Conservation (phyloP, 768 basidiomycete genomes). For the Boletus rubropictus region DNA sequence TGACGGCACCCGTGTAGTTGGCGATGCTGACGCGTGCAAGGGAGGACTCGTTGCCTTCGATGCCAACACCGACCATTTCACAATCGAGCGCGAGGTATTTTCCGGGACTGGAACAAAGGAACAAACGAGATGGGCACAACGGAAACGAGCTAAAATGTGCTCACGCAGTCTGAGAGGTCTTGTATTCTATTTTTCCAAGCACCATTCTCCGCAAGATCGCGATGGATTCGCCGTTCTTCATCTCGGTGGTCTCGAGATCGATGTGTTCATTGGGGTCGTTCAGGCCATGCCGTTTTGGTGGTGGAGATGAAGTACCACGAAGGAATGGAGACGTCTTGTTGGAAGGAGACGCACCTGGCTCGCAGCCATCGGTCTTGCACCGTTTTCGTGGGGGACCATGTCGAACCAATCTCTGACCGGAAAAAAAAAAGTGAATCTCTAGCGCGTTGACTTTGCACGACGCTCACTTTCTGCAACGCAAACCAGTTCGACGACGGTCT, state of each 20-base stretch:
- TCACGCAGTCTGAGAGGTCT: slow-evolving; percentile 41
- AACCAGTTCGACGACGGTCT: slow-evolving; percentile 54
- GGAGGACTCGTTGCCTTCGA: slow-evolving; percentile 12
- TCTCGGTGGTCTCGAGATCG: slow-evolving; percentile 22
- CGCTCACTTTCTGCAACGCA: slow-evolving; percentile 45
- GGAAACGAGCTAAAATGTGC: slow-evolving; percentile 13
- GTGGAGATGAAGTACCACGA: slow-evolving; percentile 7
- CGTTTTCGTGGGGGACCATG: slow-evolving; percentile 14
- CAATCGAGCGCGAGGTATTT: slow-evolving; percentile 86
- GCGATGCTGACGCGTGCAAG: slow-evolving; percentile 43
- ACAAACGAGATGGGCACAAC: slow-evolving; percentile 1
- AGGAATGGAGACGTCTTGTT: background rate
- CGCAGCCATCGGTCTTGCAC: slow-evolving; percentile 13
- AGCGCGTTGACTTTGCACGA: background rate
- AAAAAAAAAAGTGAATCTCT: background rate
- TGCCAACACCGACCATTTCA: slow-evolving; percentile 31
- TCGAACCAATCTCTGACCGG: slow-evolving; percentile 10
- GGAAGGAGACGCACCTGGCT: background rate
- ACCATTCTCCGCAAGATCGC: slow-evolving; percentile 48
- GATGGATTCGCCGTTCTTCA: slow-evolving; percentile 46
- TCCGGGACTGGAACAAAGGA: slow-evolving; percentile 45
- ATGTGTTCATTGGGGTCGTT: slow-evolving; percentile 5
- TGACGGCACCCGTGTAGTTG: slow-evolving; percentile 76
- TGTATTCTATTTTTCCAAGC: slow-evolving; percentile 39
- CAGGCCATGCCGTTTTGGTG: background rate